Evolutionary conservation across 306 rosid genomes (phyloP).

Genomic region (Crotalaria pallida): DNA sequence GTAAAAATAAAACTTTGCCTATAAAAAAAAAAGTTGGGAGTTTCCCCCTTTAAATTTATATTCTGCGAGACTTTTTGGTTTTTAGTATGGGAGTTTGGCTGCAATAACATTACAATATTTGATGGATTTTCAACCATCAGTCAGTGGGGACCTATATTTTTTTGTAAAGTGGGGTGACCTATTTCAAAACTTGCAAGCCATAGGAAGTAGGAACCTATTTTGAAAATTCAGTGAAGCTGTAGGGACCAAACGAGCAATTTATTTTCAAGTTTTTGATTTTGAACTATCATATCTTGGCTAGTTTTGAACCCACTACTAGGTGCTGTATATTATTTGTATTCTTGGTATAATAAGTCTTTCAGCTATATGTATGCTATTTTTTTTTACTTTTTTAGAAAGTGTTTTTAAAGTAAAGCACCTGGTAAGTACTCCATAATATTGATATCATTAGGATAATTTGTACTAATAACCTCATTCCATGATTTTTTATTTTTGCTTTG

Average conservation of each 20-base stretch:
- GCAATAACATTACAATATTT: not conserved
- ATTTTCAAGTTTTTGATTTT: not conserved
- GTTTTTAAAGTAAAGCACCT: not conserved
- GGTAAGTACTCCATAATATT: not conserved
- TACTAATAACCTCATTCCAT: not conserved
- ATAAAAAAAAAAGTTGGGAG: too few species aligned
- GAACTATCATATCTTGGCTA: not conserved
- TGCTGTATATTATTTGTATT: not conserved
- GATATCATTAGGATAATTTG: not conserved
- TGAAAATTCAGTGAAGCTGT: not conserved
- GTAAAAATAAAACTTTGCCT: too few species aligned
- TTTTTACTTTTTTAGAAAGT: not conserved
- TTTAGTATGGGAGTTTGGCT: not conserved
- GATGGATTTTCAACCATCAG: not conserved
- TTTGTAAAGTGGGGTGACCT: too few species aligned
- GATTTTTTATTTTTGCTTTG: not conserved
- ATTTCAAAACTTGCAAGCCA: not conserved
- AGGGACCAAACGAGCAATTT: not conserved
- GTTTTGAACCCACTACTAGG: not conserved
- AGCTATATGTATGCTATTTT: not conserved
- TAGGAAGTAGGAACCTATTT: not conserved
- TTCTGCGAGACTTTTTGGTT: not conserved
- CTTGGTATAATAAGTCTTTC: not conserved
- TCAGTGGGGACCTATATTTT: too few species aligned
- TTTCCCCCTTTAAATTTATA: too few species aligned